Conservation (phyloP, 2,329 filamentous ascomycete genomes). For the Akanthomyces uredinophilus region DNA sequence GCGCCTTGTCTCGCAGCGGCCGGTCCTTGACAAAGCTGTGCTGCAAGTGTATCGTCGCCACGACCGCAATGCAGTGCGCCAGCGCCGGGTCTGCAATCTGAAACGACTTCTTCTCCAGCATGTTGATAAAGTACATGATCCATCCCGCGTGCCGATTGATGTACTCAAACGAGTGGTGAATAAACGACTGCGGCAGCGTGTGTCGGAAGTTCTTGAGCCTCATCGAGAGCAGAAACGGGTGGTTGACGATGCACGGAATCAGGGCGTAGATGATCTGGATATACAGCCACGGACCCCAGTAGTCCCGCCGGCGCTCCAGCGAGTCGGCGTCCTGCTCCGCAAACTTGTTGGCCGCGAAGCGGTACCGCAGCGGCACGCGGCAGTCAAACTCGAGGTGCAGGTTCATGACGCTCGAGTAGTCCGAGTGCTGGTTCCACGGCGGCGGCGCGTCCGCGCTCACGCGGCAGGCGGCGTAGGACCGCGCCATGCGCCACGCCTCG, state of each 20-base stretch:
- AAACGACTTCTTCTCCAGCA: constrained; percentile 37
- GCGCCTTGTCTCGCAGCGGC: constrained; percentile 20
- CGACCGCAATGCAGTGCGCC: constrained; percentile 44
- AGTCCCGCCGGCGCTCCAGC: constrained; percentile 40
- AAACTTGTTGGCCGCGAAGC: constrained; percentile 45
- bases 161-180: constrained; percentile 48
- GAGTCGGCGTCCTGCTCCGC: constrained; percentile 35
- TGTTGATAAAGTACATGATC: constrained; percentile 48
- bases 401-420: constrained; percentile 46
- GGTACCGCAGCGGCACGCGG: constrained; percentile 43
- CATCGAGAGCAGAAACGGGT: constrained; percentile 48
- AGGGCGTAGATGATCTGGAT: constrained; percentile 49
- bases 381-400: constrained; percentile 49
- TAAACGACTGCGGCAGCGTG: constrained; percentile 48
- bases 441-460: constrained; percentile 37
- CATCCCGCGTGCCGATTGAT: constrained; percentile 47
- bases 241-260: constrained; percentile 48
- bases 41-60: constrained; percentile 50
- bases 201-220: constrained; percentile 47
- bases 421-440: constrained; percentile 43
- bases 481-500: constrained; percentile 43
- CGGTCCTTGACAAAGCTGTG: constrained; percentile 40
- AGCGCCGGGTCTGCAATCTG: constrained; percentile 31
- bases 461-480: constrained; percentile 40
- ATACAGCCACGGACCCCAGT: constrained; percentile 50